Percentiles rank a stretch among this genome's conserved stretches.
These are phyloP conservation scores for Stephanodiscus triporus DNA, from an alignment of 108 stramenopile genomes.

Conservation along the genomic window DNA sequence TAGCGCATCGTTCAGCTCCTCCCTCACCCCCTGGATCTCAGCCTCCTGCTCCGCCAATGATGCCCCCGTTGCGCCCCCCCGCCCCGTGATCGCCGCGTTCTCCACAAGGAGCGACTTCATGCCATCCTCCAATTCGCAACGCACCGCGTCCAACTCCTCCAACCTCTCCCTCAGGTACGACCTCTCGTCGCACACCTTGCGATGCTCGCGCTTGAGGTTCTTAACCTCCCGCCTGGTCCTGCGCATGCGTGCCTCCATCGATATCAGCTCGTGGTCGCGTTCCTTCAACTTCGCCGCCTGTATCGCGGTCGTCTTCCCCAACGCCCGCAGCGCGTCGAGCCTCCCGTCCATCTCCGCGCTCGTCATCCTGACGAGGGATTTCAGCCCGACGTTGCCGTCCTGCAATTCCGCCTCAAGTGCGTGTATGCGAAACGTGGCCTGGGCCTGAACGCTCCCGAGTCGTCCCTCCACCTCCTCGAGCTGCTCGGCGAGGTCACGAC, in stretches of 20 bases:
- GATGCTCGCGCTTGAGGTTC: slow-evolving; percentile 31
- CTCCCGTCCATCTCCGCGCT: slow-evolving; percentile 45
- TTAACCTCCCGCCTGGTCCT: slow-evolving; percentile 30
- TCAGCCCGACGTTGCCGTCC: slow-evolving; percentile 42
- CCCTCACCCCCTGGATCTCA: slow-evolving; percentile 19
- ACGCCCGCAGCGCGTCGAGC: slow-evolving; percentile 39
- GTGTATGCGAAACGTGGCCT: slow-evolving; percentile 51
- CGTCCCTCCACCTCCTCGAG: slow-evolving; percentile 41
- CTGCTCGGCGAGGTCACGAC: slow-evolving; percentile 41
- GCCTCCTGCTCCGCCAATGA: slow-evolving; percentile 12
- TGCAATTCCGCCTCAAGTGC: slow-evolving; percentile 51
- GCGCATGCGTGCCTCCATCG: slow-evolving; percentile 21
- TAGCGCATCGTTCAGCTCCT: slow-evolving; percentile 33
- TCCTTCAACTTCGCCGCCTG: slow-evolving; percentile 41
- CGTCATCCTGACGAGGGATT: slow-evolving; percentile 46
- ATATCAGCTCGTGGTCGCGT: slow-evolving; percentile 32
- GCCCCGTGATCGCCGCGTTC: slow-evolving; percentile 1
- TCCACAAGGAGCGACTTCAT: slow-evolving; percentile 9
- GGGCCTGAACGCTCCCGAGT: slow-evolving; percentile 42
- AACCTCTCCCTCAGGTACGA: slow-evolving; percentile 33
- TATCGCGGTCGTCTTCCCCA: slow-evolving; percentile 41
- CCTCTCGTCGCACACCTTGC: slow-evolving; percentile 35
- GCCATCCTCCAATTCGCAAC: slow-evolving; percentile 18
- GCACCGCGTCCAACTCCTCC: slow-evolving; percentile 28
- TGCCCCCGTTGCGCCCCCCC: background rate